Base-by-base conservation (phyloP, 441 rosid genomes). In the Populus hybrid region DNA sequence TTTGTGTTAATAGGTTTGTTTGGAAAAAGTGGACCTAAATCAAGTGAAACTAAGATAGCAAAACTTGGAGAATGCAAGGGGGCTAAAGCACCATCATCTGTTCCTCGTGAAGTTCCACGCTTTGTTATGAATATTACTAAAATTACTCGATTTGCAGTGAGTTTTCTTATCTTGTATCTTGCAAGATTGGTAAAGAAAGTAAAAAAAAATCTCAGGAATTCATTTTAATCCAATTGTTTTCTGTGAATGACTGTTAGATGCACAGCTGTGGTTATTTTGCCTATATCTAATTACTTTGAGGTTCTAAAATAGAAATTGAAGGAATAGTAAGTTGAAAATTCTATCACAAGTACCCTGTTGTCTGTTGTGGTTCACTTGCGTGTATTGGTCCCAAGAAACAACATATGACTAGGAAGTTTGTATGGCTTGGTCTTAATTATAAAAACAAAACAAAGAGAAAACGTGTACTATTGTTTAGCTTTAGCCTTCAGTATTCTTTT, bases 1-100 rank as follows among this genome's bases (percentile, higher is more conserved):
- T 36, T n/a, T n/a, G 31, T 69, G 71, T 36, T 73, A 38, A 18
- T 28, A 82, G 85, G 76, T 64, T 38, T 76, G 45, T 75, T 71
- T 38, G 29, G 71, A 69, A 75, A 12, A 69, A 38, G 16, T 14
- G 29, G 3, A 70, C 23, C 18, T 1, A 64, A 68, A 72, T 50
- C 71, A 23, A 56, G 21, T 10, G 70, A 21, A 40, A 24, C 53
- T 16, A 28, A 6, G 11, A 14, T 10, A 21, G 31, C 11, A 65
- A 31, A 61, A 38, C 24, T 21, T 11, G 64, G 29, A 36, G 38
- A 71, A 76, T 18, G 36, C 70, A 38, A 31, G 38, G 63, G 26
- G 9, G 2, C 2, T 24, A 53, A 68, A n/a, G n/a, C n/a, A n/a
- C n/a, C n/a, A n/a, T n/a, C n/a, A n/a, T n/a, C n/a, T n/a, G n/a